These are phyloP conservation scores for Acanthamoeba culbertsoni DNA, from an alignment of 208 protist genomes.

Conservation along the genomic window DNA sequence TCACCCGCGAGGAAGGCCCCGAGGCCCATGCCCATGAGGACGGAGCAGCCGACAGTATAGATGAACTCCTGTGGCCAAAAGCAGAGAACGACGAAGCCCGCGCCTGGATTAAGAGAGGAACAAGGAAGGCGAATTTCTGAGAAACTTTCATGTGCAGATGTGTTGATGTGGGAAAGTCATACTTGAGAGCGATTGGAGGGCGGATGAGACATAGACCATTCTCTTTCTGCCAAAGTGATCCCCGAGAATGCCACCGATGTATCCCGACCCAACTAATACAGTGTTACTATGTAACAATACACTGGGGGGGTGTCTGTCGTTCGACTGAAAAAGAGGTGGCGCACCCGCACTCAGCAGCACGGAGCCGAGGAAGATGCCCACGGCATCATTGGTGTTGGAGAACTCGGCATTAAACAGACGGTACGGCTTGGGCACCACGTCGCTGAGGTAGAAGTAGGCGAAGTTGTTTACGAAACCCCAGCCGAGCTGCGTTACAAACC, in stretches of 20 bases:
- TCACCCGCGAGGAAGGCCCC: background rate
- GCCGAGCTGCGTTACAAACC: background rate
- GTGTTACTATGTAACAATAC: background rate
- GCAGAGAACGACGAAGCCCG: background rate
- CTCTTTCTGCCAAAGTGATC: background rate
- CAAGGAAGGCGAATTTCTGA: too few species aligned
- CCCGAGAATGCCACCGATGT: background rate
- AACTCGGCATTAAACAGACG: background rate
- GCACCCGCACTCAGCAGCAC: background rate
- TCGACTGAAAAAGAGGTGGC: background rate
- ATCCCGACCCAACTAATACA: background rate
- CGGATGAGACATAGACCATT: background rate
- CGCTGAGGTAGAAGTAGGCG: background rate
- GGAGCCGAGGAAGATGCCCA: background rate
- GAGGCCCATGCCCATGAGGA: background rate
- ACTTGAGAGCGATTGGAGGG: background rate
- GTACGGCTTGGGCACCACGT: background rate
- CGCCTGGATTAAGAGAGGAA: too few species aligned
- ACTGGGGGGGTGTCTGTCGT: too few species aligned
- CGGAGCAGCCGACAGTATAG: background rate
- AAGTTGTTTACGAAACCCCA: background rate
- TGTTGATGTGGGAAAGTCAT: background rate
- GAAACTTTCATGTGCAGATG: background rate
- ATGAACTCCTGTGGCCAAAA: background rate
- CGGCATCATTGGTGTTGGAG: background rate